Percentiles rank a stretch among this genome's conserved stretches.
phyloP scores from a whole-genome alignment of 768 basidiomycete genomes.

The Russula ochroleuca region DNA sequence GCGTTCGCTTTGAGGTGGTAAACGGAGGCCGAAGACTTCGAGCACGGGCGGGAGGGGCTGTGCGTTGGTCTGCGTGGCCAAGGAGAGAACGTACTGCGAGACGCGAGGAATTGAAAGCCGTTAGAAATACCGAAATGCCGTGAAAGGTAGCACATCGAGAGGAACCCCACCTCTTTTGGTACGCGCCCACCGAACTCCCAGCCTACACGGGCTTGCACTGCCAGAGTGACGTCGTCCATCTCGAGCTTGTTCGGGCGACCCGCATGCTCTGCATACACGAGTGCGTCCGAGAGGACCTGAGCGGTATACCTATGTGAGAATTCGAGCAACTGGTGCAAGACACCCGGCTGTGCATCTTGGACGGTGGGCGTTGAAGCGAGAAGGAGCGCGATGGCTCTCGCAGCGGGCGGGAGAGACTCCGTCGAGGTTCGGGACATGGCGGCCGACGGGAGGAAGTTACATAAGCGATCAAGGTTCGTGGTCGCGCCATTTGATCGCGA shows the following conservation, averaged over 20 bases:
- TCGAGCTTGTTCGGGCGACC: conserved; percentile 74
- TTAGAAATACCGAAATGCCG: no score
- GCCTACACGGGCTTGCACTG: conserved; percentile 83
- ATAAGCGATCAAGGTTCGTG: not conserved
- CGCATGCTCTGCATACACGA: conserved; percentile 84
- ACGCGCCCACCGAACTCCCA: conserved; percentile 90
- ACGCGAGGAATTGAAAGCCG: no score
- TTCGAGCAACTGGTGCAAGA: conserved; percentile 82
- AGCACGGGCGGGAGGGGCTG: conserved; percentile 78
- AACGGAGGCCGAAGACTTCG: conserved; percentile 80
- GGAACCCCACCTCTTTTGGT: conserved; percentile 69
- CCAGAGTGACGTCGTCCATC: conserved; percentile 75
- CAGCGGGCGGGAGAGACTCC: conserved; percentile 74
- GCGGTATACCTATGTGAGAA: conserved; percentile 81
- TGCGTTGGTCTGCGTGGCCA: conserved; percentile 80
- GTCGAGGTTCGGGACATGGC: conserved; percentile 43
- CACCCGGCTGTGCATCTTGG: conserved; percentile 81
- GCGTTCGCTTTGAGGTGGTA: conserved; percentile 65
- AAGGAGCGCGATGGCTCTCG: conserved; percentile 76
- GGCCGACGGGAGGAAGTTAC: not conserved
- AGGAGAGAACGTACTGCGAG: conserved; percentile 65
- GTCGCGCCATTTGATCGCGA: not conserved
- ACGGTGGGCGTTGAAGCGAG: conserved; percentile 80
- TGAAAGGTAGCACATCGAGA: not conserved
- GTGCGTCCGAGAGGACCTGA: conserved; percentile 79